Conservation (phyloP, 352 stramenopile species). For the Peronospora belbahrii region DNA sequence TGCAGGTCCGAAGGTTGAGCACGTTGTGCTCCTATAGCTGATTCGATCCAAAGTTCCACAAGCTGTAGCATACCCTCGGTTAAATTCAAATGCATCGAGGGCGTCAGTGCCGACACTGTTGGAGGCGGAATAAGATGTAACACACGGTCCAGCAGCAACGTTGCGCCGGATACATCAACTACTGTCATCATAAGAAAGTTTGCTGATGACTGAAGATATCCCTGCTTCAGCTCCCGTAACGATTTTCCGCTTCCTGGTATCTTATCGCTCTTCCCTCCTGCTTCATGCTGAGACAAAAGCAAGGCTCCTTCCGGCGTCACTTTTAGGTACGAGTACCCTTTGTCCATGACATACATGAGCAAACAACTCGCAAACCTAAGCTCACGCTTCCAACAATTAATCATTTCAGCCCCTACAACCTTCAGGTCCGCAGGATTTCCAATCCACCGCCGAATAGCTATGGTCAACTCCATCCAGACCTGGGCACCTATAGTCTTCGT, state of each 20-base stretch:
- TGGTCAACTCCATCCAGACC: slow-evolving; percentile 75
- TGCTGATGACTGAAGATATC: slow-evolving; percentile 62
- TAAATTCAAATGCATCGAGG: slow-evolving; percentile 60
- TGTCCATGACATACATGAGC: slow-evolving; percentile 75
- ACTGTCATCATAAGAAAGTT: slow-evolving; percentile 66
- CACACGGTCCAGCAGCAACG: slow-evolving; percentile 68
- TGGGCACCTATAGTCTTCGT: slow-evolving; percentile 50
- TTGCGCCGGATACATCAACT: slow-evolving; percentile 49
- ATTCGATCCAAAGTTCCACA: slow-evolving; percentile 74
- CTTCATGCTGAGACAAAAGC: slow-evolving; percentile 37
- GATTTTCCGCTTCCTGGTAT: slow-evolving; percentile 23
- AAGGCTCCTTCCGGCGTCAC: slow-evolving; percentile 47
- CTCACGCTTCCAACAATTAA: slow-evolving; percentile 83
- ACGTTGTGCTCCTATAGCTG: slow-evolving; percentile 58
- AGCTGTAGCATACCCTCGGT: slow-evolving; percentile 71
- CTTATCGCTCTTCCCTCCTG: slow-evolving; percentile 23
- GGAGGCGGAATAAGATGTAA: slow-evolving; percentile 68
- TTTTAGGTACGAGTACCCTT: slow-evolving; percentile 65
- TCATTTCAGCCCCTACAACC: slow-evolving; percentile 49
- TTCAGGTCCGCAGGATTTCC: slow-evolving; percentile 54
- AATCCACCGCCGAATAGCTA: slow-evolving; percentile 74
- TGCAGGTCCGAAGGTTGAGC: slow-evolving; percentile 45
- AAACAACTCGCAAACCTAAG: slow-evolving; percentile 72
- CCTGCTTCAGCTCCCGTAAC: slow-evolving; percentile 51
- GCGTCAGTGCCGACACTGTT: slow-evolving; percentile 55